A percentile compares a stretch with the other conserved stretches of the same genome.
These are phyloP conservation scores for Penicillium thymicola DNA, from an alignment of 2,329 filamentous ascomycete genomes.

Conservation along the genomic window DNA sequence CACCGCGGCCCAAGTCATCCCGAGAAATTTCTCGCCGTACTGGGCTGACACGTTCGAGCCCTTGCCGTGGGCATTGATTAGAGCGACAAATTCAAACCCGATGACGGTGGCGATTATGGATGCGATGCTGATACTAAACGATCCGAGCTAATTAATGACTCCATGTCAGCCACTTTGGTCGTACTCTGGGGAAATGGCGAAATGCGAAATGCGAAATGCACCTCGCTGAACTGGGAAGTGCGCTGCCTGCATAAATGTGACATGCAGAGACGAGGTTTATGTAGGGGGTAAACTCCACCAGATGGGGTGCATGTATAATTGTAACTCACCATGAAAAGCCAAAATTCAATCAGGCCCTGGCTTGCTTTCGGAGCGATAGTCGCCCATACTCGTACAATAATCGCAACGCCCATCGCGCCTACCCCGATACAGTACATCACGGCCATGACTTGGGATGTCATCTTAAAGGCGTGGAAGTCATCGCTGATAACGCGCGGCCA, in stretches of 20 bases:
- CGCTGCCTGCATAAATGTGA: background rate
- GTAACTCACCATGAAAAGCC: constrained; percentile 44
- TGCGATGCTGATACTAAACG: constrained; percentile 62
- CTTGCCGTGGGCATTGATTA: constrained; percentile 54
- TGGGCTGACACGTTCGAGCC: constrained; percentile 49
- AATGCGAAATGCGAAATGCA: background rate
- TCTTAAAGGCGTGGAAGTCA: constrained; percentile 51
- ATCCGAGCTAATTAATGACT: constrained; percentile 43
- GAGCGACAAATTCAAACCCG: constrained; percentile 50
- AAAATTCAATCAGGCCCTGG: constrained; percentile 50
- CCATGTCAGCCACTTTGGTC: background rate
- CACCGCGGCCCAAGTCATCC: constrained; percentile 59
- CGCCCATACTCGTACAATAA: constrained; percentile 47
- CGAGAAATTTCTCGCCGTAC: constrained; percentile 55
- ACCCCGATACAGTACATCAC: constrained; percentile 60
- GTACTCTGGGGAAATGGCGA: background rate
- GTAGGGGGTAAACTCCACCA: background rate
- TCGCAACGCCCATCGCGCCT: constrained; percentile 49
- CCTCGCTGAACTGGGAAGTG: background rate
- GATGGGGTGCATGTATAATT: background rate
- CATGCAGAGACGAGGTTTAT: background rate
- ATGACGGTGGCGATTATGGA: constrained; percentile 71
- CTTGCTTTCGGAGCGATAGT: constrained; percentile 47
- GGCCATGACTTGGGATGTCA: constrained; percentile 53
- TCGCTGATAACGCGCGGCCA: constrained; percentile 57